Evolutionary conservation across 2,329 filamentous ascomycete genomes (phyloP), one percentile per base, ranked within the genome.

Genomic region (Madurella fahalii): DNA sequence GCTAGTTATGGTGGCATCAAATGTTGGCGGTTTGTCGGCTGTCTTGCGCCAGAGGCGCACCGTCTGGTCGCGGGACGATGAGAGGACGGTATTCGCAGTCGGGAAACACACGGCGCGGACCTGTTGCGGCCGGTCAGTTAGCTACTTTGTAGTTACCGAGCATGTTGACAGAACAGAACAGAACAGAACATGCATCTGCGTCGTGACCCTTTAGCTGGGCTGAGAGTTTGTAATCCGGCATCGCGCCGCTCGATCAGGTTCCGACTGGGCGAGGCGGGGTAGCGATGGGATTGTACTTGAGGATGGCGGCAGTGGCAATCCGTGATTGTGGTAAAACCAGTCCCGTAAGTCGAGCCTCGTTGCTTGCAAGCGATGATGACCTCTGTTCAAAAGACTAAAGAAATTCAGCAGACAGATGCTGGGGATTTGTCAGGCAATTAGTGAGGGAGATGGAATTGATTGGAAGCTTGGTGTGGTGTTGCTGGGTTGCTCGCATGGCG

Each of bases 141-240:
- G 57, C 40, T 25, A 25, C n/a, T 45, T 48, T 34, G 47, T 12
- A 30, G 7, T 7, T 42, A 16, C 37, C 16, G 12, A 12, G n/a
- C n/a, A n/a, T n/a, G n/a, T n/a, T n/a, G n/a, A n/a, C n/a, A n/a
- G n/a, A n/a, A n/a, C n/a, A n/a, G 37, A 30, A 25, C 43, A 5
- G 16, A 32, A 42, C 4, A 11, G 2, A 42, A 46, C 60, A 73
- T 79, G 96, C 94, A 83, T 99, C 94, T 70, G 94, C 87, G 71
- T 94, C 88, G 71, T 99, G 94, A 67, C 90, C 93, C 63, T 85
- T 77, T 62, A 99, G 81, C 68, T 90, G 88, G 63, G 93, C 91
- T 58, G 94, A 95, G 67, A 99, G 84, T 81, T 93, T 96, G 80
- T 90, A 97, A 69, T 91, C 86, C 72, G 80, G 77, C 87, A 93